Percentiles rank a stretch among this genome's conserved stretches.
phyloP scores from a whole-genome alignment of 352 stramenopile genomes.

The Globisporangium nunn region DNA sequence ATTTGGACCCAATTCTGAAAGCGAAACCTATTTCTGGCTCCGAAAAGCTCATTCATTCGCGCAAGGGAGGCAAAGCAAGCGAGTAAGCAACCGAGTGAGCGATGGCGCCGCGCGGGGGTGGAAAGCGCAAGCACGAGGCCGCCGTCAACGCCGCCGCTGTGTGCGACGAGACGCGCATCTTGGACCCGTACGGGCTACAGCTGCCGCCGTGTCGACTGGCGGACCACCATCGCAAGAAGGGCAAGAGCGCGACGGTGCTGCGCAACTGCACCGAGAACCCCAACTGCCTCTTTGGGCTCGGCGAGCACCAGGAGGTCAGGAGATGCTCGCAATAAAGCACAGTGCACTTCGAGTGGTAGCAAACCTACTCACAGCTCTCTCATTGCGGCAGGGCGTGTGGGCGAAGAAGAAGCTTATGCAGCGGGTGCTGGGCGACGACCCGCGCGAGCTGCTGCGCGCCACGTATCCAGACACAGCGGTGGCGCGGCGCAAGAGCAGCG shows the following conservation, averaged over 20 bases:
- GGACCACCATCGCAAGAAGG: constrained; percentile 59
- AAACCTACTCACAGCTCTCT: not conserved
- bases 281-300: constrained; percentile 82
- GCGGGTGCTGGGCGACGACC: constrained; percentile 58
- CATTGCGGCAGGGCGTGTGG: constrained; percentile 47
- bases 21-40: too few species aligned
- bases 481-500: constrained; percentile 3
- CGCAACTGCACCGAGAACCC: constrained; percentile 79
- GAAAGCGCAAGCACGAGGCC: constrained; percentile 39
- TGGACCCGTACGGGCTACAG: constrained; percentile 51
- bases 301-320: constrained; percentile 56
- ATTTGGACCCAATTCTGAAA: too few species aligned
- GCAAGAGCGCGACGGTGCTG: constrained; percentile 19
- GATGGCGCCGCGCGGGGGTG: constrained; percentile 27
- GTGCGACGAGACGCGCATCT: constrained; percentile 26
- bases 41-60: too few species aligned
- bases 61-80: too few species aligned
- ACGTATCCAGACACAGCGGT: constrained; percentile 10
- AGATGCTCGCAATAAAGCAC: not conserved
- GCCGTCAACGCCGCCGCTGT: constrained; percentile 5
- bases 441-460: constrained; percentile 38
- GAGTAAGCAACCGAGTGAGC: not conserved
- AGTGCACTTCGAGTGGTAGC: too few species aligned
- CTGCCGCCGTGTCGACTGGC: constrained; percentile 35
- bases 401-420: constrained; percentile 42